phyloP scores from a whole-genome alignment of 495 filamentous ascomycete genomes.

The Aspergillus nanangensis region DNA sequence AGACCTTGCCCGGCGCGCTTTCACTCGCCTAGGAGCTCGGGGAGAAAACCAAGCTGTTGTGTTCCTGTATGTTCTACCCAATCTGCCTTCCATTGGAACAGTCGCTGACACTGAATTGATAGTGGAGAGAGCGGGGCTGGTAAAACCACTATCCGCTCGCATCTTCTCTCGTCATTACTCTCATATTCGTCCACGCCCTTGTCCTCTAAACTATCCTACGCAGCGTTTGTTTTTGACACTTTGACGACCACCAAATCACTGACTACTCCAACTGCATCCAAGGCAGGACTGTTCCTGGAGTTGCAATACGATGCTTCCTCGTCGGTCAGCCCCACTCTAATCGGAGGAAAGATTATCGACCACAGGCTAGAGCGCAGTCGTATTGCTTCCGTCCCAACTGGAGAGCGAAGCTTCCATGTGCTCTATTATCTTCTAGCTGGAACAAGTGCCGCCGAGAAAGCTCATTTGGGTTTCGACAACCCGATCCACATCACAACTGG shows the following conservation, averaged over 20 bases:
- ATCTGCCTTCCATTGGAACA: too few relatives aligned
- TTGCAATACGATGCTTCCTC: slow-evolving; percentile 91
- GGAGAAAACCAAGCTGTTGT: slow-evolving; percentile 90
- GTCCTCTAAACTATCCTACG: slow-evolving; percentile 87
- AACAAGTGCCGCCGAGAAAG: slow-evolving; percentile 84
- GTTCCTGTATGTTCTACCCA: slow-evolving; percentile 81
- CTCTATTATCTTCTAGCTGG: slow-evolving; percentile 93
- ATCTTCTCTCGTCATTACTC: slow-evolving; percentile 77
- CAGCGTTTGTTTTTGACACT: slow-evolving; percentile 90
- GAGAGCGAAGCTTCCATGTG: slow-evolving; percentile 93
- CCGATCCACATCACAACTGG: slow-evolving; percentile 33
- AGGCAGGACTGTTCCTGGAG: slow-evolving; percentile 91
- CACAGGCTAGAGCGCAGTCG: slow-evolving; percentile 88
- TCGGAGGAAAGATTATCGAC: slow-evolving; percentile 91
- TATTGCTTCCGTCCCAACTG: slow-evolving; percentile 85
- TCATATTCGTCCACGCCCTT: slow-evolving; percentile 86
- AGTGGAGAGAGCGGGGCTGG: slow-evolving; percentile 94
- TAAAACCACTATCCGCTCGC: slow-evolving; percentile 89
- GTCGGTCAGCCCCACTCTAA: slow-evolving; percentile 71
- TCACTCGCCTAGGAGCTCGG: slow-evolving; percentile 77
- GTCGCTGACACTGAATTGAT: too few relatives aligned
- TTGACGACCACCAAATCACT: slow-evolving; percentile 97
- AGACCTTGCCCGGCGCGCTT: slow-evolving; percentile 80
- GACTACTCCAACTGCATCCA: slow-evolving; percentile 91
- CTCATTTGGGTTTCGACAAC: slow-evolving; percentile 79